Evolutionary conservation across 176 grass and related monocot species (phyloP), one percentile per base, ranked within the genome.

Genomic region (Aegilops sharonensis): DNA sequence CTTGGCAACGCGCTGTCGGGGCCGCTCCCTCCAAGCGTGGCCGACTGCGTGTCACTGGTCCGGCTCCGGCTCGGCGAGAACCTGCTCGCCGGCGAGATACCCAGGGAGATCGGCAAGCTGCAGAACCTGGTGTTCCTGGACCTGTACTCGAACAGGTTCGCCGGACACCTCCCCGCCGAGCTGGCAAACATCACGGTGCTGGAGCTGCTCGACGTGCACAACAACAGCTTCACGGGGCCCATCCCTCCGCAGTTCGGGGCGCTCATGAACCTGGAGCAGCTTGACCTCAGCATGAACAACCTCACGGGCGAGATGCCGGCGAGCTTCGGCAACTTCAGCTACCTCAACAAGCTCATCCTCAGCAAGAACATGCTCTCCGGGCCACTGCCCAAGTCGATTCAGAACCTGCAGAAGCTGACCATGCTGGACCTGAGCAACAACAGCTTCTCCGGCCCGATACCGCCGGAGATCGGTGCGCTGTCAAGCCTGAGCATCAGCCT

Each of bases 91-190:
- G 97, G 97, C n/a, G 85, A 91, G 52, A 90, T 99, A 56, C 94
- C 97, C 4, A 85, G 67, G 36, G 93, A 89, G 72, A 91, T 98
- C 2, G 95, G 95, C 67, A 95, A 86, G 89, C 84, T 98, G 75
- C 95, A 95, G 87, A 98, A 98, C 76, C 87, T 98, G 21, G 91
- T 93, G 43, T 95, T 98, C 82, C 83, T 98, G 77, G 95, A 98
- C 84, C 92, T 95, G 9, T 95, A 95, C 72, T 90, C 95, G 0
- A 98, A 98, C 85, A 81, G 64, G 67, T 92, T 98, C 78, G 84
- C 87, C 2, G 91, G 95, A 3, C 31, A 36, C 7, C 68, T 98
- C 31, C 93, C 95, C 4, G 69, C 47, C 9, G 91, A 98, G 88
- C 90, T 98, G n/a, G 86, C 92, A 65, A 91, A 98, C 64, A 91